Conservation (phyloP, 1,139 yeast species). For the Ogataea hybrid region DNA sequence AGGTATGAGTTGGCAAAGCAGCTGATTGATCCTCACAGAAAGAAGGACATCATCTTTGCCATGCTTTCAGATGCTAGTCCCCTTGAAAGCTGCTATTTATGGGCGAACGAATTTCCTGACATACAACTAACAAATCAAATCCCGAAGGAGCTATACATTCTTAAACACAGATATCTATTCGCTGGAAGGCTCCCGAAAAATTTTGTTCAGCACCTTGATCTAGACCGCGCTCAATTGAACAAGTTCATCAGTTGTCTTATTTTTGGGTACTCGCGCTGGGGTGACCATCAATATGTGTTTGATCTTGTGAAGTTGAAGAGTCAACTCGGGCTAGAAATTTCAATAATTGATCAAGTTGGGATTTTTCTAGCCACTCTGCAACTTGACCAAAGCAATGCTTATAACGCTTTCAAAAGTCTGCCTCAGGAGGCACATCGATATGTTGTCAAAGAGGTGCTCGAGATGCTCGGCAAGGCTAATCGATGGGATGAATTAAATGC, state of each 20-base stretch:
- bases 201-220: slow-evolving; percentile 1
- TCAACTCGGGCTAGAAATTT: not conserved
- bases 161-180: slow-evolving; percentile 12
- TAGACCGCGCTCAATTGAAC: slow-evolving; percentile 3
- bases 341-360: slow-evolving; percentile 14
- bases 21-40: slow-evolving; percentile 3
- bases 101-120: slow-evolving; percentile 5
- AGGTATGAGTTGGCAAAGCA: slow-evolving; percentile 2
- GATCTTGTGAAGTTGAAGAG: not conserved
- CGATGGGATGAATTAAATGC: slow-evolving; percentile 61
- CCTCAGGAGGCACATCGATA: not conserved
- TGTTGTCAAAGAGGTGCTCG: not conserved
- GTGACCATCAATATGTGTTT: slow-evolving; percentile 15
- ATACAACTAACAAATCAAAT: not conserved
- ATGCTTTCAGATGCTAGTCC: slow-evolving; percentile 1
- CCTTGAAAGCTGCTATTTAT: slow-evolving; percentile 9
- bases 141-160: slow-evolving; percentile 9
- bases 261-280: slow-evolving; percentile 22
- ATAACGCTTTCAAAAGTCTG: not conserved
- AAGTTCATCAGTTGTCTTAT: slow-evolving; percentile 20
- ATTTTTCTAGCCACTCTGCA: slow-evolving; percentile 31
- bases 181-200: slow-evolving; percentile 3
- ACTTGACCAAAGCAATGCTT: slow-evolving; percentile 5
- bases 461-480: slow-evolving; percentile 47
- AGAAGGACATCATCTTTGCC: slow-evolving; percentile 4